Percentiles rank a stretch among this genome's conserved stretches.
Evolutionary conservation across 2,329 filamentous ascomycete genomes (phyloP).

Genomic region (Colletotrichum tofieldiae): DNA sequence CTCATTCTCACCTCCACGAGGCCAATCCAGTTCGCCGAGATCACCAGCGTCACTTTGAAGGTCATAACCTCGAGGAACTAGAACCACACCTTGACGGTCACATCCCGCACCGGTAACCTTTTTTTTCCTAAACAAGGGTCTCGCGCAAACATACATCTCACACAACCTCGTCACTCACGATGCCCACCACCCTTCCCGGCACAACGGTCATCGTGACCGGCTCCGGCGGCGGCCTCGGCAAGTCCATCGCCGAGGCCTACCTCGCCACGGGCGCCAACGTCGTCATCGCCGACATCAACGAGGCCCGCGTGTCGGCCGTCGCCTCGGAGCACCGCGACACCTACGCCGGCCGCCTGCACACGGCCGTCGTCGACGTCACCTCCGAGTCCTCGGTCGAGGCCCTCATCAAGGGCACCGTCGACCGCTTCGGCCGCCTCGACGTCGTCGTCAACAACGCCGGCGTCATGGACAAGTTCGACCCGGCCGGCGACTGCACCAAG

Average conservation of each 20-base stretch:
- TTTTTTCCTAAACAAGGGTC: not conserved
- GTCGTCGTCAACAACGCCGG: slow-evolving; percentile 73
- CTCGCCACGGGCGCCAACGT: slow-evolving; percentile 52
- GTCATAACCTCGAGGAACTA: not conserved
- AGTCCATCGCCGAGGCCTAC: slow-evolving; percentile 50
- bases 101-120: not conserved
- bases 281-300: slow-evolving; percentile 52
- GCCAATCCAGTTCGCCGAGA: not conserved
- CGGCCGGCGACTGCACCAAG: slow-evolving; percentile 64
- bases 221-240: slow-evolving; percentile 52
- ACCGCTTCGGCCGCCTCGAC: slow-evolving; percentile 55
- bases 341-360: slow-evolving; percentile 38
- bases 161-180: not conserved
- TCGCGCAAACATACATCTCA: not conserved
- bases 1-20: not conserved
- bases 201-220: slow-evolving; percentile 54
- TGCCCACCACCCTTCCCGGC: slow-evolving; percentile 36
- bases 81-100: not conserved
- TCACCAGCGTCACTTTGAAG: not conserved
- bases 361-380: slow-evolving; percentile 36
- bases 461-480: slow-evolving; percentile 71
- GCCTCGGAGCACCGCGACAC: slow-evolving; percentile 35
- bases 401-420: slow-evolving; percentile 36
- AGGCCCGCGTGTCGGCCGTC: slow-evolving; percentile 36
- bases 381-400: slow-evolving; percentile 32